Evolutionary conservation across 225 moss, liverwort and hornwort species (phyloP).

Genomic region (Pseudoscleropodium purum): DNA sequence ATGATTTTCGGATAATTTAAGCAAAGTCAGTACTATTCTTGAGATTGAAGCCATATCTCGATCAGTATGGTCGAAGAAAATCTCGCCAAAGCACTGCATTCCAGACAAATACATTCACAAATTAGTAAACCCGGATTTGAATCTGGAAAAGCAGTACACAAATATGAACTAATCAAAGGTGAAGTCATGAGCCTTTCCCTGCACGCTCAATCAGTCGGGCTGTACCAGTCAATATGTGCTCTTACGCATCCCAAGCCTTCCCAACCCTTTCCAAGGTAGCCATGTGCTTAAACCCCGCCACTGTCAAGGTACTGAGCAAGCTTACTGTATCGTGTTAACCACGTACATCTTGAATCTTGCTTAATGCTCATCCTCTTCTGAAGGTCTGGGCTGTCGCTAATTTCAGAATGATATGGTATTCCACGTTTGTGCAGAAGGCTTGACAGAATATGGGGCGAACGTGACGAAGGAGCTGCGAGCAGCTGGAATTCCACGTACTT

Average conservation of each 20-base stretch:
- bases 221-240: conserved; percentile 68
- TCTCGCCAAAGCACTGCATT: conserved; percentile 68
- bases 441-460: conserved; percentile 49
- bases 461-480: conserved; percentile 55
- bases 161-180: neutral
- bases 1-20: conserved; percentile 10
- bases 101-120: neutral
- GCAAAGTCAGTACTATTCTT: conserved; percentile 60
- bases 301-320: neutral
- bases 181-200: conserved; percentile 47
- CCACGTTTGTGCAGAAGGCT: conserved; percentile 31
- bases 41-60: conserved; percentile 55
- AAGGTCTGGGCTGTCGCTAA: neutral
- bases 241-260: conserved; percentile 21
- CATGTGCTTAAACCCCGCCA: neutral
- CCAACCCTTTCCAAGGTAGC: no score
- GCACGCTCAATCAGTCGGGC: conserved; percentile 77
- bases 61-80: conserved; percentile 49
- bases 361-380: neutral
- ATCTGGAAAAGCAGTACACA: neutral
- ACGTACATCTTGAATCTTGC: neutral
- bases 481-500: conserved; percentile 35
- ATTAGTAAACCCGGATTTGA: neutral
- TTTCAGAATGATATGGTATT: neutral
- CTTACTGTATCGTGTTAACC: neutral